These are phyloP conservation scores for Talaromyces sp. DNA, from an alignment of 2,329 filamentous ascomycete species.

Conservation along the genomic window DNA sequence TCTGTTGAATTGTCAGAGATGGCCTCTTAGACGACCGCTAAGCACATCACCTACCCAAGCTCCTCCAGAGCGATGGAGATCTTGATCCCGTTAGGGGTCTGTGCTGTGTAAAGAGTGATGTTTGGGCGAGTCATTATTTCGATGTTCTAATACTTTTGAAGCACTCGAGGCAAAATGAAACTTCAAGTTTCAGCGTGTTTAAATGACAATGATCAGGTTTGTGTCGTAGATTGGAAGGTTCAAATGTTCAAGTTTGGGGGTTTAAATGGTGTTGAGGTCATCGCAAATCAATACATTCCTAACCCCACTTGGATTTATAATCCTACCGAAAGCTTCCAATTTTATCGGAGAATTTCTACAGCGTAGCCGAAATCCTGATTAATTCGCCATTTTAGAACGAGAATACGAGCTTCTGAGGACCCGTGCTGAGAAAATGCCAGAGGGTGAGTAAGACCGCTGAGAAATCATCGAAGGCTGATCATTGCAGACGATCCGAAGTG, in stretches of 20 bases:
- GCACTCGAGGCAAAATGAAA: too few relatives aligned
- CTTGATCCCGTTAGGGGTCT: slow-evolving; percentile 90
- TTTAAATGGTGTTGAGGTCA: neutral
- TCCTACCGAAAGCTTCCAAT: slow-evolving; percentile 3
- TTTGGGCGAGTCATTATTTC: slow-evolving; percentile 50
- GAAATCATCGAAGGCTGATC: too few relatives aligned
- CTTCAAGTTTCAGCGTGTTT: too few relatives aligned
- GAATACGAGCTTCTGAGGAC: too few relatives aligned
- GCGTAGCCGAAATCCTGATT: neutral
- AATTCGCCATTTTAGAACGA: neutral
- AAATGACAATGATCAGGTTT: too few relatives aligned
- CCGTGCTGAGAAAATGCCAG: too few relatives aligned
- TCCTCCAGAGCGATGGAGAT: slow-evolving; percentile 85
- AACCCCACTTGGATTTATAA: slow-evolving; percentile 21
- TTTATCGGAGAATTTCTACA: neutral
- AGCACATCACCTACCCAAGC: slow-evolving; percentile 56
- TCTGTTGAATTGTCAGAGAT: slow-evolving; percentile 28
- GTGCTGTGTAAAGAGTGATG: slow-evolving; percentile 79
- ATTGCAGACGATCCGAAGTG: too few relatives aligned
- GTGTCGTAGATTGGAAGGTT: too few relatives aligned
- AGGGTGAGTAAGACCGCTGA: too few relatives aligned
- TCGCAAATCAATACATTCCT: neutral
- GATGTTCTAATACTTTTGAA: neutral
- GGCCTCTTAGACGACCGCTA: neutral
- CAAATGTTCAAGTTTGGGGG: too few relatives aligned